Conservation (phyloP, 495 filamentous ascomycete species). For the Oidiodendron maius region DNA sequence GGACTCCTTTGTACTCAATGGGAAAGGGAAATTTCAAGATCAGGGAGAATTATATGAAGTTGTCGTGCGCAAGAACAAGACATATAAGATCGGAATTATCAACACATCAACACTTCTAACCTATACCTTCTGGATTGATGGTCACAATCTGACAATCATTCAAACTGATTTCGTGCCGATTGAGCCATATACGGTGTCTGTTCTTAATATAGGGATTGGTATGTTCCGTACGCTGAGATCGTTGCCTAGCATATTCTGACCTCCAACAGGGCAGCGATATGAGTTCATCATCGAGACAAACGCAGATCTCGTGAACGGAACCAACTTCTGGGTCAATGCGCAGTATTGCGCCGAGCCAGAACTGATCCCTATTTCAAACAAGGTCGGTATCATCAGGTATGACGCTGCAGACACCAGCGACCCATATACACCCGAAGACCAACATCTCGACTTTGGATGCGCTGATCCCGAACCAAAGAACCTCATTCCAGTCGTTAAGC, state of each 20-base stretch:
- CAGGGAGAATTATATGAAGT: background rate
- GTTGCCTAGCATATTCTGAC: background rate
- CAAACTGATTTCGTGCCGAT: constrained; percentile 46
- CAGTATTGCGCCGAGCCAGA: background rate
- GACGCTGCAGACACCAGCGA: background rate
- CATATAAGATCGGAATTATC: constrained; percentile 31
- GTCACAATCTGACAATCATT: constrained; percentile 33
- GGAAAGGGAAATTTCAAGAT: background rate
- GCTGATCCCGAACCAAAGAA: background rate
- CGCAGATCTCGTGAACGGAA: background rate
- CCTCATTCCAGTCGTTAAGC: background rate
- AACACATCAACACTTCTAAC: constrained; percentile 23
- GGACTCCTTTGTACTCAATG: constrained; percentile 2
- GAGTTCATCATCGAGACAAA: constrained; percentile 42
- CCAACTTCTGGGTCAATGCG: background rate
- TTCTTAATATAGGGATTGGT: constrained; percentile 5
- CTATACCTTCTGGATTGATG: constrained; percentile 5
- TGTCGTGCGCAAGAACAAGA: background rate
- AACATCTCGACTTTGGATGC: background rate
- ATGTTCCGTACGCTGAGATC: background rate
- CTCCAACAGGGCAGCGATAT: background rate
- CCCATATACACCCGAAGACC: background rate
- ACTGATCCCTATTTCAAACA: background rate
- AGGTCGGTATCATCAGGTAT: constrained; percentile 1
- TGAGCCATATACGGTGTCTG: constrained; percentile 34